Evolutionary conservation across 2,329 filamentous ascomycete genomes (phyloP).

Genomic region (Aspergillus sp.): DNA sequence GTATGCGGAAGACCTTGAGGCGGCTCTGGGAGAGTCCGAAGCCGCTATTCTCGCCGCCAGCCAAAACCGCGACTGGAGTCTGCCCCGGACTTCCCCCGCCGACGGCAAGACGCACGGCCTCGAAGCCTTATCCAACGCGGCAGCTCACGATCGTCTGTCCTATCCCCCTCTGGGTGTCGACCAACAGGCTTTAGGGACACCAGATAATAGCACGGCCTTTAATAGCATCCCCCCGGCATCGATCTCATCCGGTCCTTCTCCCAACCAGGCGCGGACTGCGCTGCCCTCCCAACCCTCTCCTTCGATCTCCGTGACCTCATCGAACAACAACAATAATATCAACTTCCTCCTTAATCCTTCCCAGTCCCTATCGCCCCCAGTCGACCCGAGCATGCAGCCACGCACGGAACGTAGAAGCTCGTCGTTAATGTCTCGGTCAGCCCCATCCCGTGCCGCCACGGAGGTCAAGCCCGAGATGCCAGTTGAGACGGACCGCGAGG

Average conservation of each 20-base stretch:
- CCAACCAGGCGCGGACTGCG: constrained; percentile 31
- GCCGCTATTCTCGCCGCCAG: constrained; percentile 27
- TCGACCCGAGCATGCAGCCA: constrained; percentile 42
- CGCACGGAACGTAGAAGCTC: constrained; percentile 27
- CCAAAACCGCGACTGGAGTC: constrained; percentile 32
- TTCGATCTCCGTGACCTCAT: constrained; percentile 42
- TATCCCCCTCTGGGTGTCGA: constrained; percentile 23
- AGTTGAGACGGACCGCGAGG: constrained; percentile 52
- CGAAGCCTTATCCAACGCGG: constrained; percentile 54
- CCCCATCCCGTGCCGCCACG: constrained; percentile 12
- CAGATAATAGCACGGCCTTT: constrained; percentile 18
- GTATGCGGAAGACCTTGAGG: constrained; percentile 52
- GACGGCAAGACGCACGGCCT: constrained; percentile 49
- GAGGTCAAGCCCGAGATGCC: constrained; percentile 25
- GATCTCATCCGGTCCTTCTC: constrained; percentile 27
- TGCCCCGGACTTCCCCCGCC: constrained; percentile 21
- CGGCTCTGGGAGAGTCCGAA: constrained; percentile 31
- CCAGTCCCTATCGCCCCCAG: constrained; percentile 41
- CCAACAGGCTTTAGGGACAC: constrained; percentile 20
- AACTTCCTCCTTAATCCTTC: constrained; percentile 56
- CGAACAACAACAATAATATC: constrained; percentile 47
- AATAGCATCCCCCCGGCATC: constrained; percentile 16
- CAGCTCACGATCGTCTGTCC: constrained; percentile 40
- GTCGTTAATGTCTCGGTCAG: constrained; percentile 26
- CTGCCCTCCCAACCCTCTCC: constrained; percentile 40